These are phyloP conservation scores for Nemania bipapillata DNA, from an alignment of 2,329 filamentous ascomycete species.

Conservation along the genomic window DNA sequence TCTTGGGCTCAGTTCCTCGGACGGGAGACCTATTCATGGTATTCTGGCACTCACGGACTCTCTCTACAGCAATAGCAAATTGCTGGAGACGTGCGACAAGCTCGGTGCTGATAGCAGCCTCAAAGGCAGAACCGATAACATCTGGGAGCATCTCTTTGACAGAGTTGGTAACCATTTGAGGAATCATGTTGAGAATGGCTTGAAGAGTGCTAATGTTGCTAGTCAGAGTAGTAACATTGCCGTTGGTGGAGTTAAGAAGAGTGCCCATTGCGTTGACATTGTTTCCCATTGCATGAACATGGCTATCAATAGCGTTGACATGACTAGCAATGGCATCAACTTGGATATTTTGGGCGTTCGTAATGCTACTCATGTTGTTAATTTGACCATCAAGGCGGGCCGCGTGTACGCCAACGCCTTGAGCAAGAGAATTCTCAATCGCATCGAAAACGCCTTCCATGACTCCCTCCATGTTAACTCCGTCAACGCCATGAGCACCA, in stretches of 20 bases:
- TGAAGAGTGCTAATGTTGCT: conserved; percentile 43
- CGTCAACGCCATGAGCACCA: conserved; percentile 33
- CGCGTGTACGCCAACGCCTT: background rate
- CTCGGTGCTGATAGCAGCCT: conserved; percentile 33
- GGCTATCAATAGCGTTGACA: conserved; percentile 44
- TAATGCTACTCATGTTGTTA: conserved; percentile 18
- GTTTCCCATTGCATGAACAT: conserved; percentile 45
- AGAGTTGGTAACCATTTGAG: conserved; percentile 40
- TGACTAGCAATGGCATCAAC: conserved; percentile 45
- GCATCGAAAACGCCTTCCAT: conserved; percentile 42
- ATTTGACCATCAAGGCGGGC: conserved; percentile 7
- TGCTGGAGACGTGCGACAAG: conserved; percentile 37
- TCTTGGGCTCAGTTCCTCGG: background rate
- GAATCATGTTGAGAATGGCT: conserved; percentile 45
- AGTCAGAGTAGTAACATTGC: conserved; percentile 38
- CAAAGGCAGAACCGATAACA: conserved; percentile 2
- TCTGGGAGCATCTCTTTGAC: conserved; percentile 37
- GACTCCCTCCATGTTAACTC: conserved; percentile 41
- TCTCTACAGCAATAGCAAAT: conserved; percentile 12
- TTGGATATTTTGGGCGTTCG: conserved; percentile 33
- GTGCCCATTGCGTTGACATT: conserved; percentile 45
- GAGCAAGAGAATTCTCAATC: conserved; percentile 43
- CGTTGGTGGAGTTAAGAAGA: conserved; percentile 46
- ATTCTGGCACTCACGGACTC: no score
- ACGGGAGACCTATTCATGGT: no score